These are phyloP conservation scores for Jaenimonas drosophilae DNA, from an alignment of 208 protist species.

Conservation along the genomic window DNA sequence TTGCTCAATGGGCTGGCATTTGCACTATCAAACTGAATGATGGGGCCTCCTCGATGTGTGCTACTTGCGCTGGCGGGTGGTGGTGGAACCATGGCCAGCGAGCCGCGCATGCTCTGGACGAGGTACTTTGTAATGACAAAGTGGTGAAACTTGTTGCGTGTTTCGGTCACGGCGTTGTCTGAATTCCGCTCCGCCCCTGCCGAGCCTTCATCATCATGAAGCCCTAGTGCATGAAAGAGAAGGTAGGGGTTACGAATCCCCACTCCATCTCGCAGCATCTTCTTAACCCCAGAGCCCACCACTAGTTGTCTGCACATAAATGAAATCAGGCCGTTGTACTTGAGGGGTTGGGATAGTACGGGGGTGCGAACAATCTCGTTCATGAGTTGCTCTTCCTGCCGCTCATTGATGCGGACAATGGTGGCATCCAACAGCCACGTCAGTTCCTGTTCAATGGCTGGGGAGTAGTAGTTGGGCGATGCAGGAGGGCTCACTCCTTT, in stretches of 20 bases:
- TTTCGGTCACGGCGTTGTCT: constrained; percentile 20
- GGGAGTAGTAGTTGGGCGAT: constrained; percentile 24
- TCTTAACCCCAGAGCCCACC: constrained; percentile 6
- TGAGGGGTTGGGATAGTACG: constrained; percentile 42
- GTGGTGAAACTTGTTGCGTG: constrained; percentile 52
- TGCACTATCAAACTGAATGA: constrained; percentile 30
- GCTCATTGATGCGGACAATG: constrained; percentile 62
- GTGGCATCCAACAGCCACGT: constrained; percentile 38
- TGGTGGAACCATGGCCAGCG: constrained; percentile 25
- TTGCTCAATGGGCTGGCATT: no score
- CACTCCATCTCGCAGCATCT: constrained; percentile 25
- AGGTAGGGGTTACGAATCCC: constrained; percentile 26
- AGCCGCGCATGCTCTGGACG: constrained; percentile 20
- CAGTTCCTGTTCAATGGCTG: constrained; percentile 44
- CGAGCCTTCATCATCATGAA: constrained; percentile 60
- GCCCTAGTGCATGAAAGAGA: constrained; percentile 56
- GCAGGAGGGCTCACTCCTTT: neutral
- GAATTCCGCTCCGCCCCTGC: constrained; percentile 29
- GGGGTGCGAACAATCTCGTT: constrained; percentile 51
- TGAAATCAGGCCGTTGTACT: constrained; percentile 60
- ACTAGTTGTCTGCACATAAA: constrained; percentile 61
- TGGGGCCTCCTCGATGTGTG: constrained; percentile 10
- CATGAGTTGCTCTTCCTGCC: constrained; percentile 63
- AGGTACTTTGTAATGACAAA: constrained; percentile 69
- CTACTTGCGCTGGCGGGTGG: constrained; percentile 6